Conservation (phyloP, 2,329 filamentous ascomycete species). For the Aspergillus novofumigatus region DNA sequence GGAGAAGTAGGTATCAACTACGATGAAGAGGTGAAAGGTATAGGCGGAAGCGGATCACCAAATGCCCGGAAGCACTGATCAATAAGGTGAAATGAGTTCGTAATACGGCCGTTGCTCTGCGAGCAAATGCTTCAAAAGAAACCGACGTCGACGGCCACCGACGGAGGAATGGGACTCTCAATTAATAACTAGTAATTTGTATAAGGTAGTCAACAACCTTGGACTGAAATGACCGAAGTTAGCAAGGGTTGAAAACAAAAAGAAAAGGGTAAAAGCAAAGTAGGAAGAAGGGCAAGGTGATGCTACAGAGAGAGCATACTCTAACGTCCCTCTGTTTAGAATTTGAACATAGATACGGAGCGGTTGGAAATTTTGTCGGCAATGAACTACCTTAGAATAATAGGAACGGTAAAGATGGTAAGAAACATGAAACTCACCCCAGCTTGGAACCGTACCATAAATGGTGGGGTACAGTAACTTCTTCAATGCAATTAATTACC, state of each 20-base stretch:
- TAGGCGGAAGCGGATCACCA: neutral
- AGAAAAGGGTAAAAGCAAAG: constrained; percentile 2
- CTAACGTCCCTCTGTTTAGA: neutral
- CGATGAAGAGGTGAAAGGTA: constrained; percentile 2
- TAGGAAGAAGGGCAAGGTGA: neutral
- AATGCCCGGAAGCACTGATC: neutral
- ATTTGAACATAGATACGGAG: neutral
- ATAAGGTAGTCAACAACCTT: neutral
- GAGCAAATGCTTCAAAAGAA: neutral
- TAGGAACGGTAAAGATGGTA: constrained; percentile 3
- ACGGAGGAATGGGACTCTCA: neutral
- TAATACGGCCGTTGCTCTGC: neutral
- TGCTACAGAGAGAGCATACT: neutral
- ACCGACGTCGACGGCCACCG: neutral
- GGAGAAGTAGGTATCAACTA: constrained; percentile 18
- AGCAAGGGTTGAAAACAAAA: neutral
- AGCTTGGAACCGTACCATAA: constrained; percentile 10
- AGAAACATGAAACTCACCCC: constrained; percentile 12
- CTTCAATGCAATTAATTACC: neutral
- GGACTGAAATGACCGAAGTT: neutral
- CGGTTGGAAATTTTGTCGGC: neutral
- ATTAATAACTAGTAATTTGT: neutral
- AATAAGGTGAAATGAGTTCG: neutral
- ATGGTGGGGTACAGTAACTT: neutral
- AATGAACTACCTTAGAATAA: constrained; percentile 6